Evolutionary conservation across 768 basidiomycete species (phyloP), one percentile per base, ranked within the genome.

Genomic region (Kwoniella dendrophila): DNA sequence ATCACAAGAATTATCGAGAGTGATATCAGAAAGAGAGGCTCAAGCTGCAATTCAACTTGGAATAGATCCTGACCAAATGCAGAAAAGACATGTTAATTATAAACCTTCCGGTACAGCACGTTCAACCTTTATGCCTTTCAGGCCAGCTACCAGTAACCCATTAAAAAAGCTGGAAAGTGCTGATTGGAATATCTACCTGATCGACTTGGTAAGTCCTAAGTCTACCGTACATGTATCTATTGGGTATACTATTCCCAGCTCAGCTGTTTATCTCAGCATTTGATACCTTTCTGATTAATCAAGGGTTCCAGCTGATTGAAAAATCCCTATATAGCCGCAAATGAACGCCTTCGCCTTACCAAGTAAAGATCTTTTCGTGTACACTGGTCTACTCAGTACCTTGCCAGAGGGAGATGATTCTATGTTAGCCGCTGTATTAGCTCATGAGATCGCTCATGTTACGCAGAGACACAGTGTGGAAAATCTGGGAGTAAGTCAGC

Each of bases 401-500:
- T 57, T 81, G 3, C 78, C 80, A 8, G 79, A 80, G 34, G 50
- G 40, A 8, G 80, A 82, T 62, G 80, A 82, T 62, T 73, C 80
- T 7, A 68, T 82, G 27, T 69, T 83, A 20, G 80, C 82, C 3
- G 81, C 80, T 4, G 78, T 83, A 0, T 66, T 82, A 12, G 78
- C 76, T 0, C 82, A 82, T 61, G 82, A 82, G 70, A 80, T 82
- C 24, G 78, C 78, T 4, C 77, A 80, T 68, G 80, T 81, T 0
- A 74, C 78, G 2, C 79, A 82, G 53, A 62, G 82, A 30, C 82
- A 83, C 58, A 79, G 80, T 10, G 81, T 82, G n/a, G 82, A 83
- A 67, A 81, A 81, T 55, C 69, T 82, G 45, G 79, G 81, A 27
- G 74, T 71, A 48, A 56, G 71, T 62, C 34, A 10, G 43, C 36